Base-by-base conservation (phyloP, 1,284 basidiomycete genomes). In the Megacollybia platyphylla region DNA sequence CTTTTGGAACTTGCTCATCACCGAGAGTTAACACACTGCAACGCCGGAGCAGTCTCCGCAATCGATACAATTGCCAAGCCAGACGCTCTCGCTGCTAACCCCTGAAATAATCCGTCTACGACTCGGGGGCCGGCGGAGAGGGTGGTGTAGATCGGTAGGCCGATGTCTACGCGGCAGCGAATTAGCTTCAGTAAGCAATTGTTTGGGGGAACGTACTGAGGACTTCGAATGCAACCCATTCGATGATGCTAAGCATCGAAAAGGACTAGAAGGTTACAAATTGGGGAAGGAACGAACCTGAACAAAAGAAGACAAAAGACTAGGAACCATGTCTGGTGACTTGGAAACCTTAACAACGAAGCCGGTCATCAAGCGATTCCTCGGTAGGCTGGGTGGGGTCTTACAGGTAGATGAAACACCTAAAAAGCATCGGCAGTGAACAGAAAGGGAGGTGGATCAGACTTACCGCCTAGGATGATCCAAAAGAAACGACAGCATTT, bases 281-380 rank as follows among this genome's bases (percentile, higher is more conserved):
- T 10, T 15, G 32, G 5, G 24, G 31, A 8, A 29, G 17, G 18
- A 24, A 56, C 57, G 4, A 40, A 72, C 70, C 69, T 75, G 53
- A 74, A 67, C 7, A 58, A 39, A 7, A 66, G 46, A 3, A 75
- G 52, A 17, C 59, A 60, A 7, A 79, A 67, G 1, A 79, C 55
- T 11, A 91, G 65, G 50, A 86, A 87, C 81, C 85, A 87, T 2
- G 86, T 89, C 54, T 89, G 86, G 43, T 83, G 81, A 13, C 79
- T 76, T 0, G 87, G 87, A 53, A 92, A 70, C 24, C 67, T 69
- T 40, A 15, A 9, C 15, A 8, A 34, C 11, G 28, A 13, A 42
- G 2, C 5, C 11, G 9, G 10, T 7, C 2, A 39, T 7, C 29
- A 13, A 35, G 27, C 2, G 27, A 29, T 18, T n/a, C 13, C 20